These are phyloP conservation scores for Phaeophleospora eucalypticola DNA, from an alignment of 2,329 filamentous ascomycete genomes.

Conservation along the genomic window DNA sequence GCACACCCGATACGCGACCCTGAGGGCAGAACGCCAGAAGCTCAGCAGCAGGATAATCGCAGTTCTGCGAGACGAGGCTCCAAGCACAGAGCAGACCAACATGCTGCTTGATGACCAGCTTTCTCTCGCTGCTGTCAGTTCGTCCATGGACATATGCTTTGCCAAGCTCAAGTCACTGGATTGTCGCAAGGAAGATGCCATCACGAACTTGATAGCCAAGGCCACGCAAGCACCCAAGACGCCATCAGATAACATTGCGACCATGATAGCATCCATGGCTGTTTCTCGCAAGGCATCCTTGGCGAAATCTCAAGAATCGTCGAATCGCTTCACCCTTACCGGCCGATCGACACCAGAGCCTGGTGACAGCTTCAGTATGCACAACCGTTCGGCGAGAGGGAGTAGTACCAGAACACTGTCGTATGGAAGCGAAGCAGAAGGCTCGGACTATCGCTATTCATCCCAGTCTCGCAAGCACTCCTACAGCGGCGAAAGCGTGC, in stretches of 20 bases:
- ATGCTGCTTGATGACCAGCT: constrained; percentile 30
- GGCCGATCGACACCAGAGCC: constrained; percentile 19
- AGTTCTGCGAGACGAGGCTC: constrained; percentile 21
- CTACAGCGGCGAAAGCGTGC: constrained; percentile 1
- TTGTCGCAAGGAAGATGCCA: constrained; percentile 29
- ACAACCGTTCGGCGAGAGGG: constrained; percentile 8
- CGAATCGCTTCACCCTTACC: constrained; percentile 10
- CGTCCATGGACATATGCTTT: constrained; percentile 34
- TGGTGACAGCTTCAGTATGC: constrained; percentile 3
- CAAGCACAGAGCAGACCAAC: constrained; percentile 25
- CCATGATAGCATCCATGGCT: constrained; percentile 20
- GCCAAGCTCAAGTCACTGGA: constrained; percentile 32
- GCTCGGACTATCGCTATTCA: constrained; percentile 8
- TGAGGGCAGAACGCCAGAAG: constrained; percentile 30
- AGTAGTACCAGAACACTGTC: constrained; percentile 12
- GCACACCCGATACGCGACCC: constrained; percentile 25
- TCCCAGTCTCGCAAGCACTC: constrained; percentile 7
- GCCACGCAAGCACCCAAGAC: constrained; percentile 11
- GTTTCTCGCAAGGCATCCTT: constrained; percentile 5
- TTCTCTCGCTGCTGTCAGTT: constrained; percentile 27
- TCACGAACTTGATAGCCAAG: constrained; percentile 20
- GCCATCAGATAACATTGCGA: constrained; percentile 15
- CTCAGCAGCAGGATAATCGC: constrained; percentile 24
- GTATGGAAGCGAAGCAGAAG: constrained; percentile 14
- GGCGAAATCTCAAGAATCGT: constrained; percentile 5